These are phyloP conservation scores for Lecanicillium sp. DNA, from an alignment of 2,329 filamentous ascomycete genomes.

Conservation along the genomic window DNA sequence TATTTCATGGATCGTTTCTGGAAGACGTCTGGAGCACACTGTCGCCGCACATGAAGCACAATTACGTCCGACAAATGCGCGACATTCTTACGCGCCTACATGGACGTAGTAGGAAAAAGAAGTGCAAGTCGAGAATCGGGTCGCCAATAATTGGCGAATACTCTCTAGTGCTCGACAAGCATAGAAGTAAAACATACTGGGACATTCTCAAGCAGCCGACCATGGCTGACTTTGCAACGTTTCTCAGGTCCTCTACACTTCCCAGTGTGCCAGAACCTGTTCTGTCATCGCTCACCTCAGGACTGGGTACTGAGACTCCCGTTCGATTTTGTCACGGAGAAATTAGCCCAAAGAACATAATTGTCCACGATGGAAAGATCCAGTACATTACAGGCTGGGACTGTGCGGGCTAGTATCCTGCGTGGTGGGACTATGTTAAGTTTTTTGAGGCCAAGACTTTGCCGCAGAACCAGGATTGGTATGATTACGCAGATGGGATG, in stretches of 20 bases:
- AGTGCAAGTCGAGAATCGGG: conserved; percentile 11
- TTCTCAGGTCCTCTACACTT: conserved; percentile 18
- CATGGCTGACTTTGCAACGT: conserved; percentile 15
- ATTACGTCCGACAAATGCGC: conserved; percentile 18
- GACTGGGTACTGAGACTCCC: conserved; percentile 2
- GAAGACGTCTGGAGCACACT: conserved; percentile 20
- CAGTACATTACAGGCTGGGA: conserved; percentile 21
- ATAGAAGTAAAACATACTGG: conserved; percentile 19
- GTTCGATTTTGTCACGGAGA: conserved; percentile 18
- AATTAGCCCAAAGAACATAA: conserved; percentile 20
- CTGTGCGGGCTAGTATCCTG: conserved; percentile 22
- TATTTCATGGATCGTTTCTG: conserved; percentile 16
- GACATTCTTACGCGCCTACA: conserved; percentile 17
- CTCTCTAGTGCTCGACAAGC: conserved; percentile 19
- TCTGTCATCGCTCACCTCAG: too few relatives aligned
- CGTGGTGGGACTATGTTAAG: conserved; percentile 26
- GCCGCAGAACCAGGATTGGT: conserved; percentile 21
- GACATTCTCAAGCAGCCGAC: conserved; percentile 14
- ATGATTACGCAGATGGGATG: conserved; percentile 20
- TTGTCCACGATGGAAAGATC: conserved; percentile 17
- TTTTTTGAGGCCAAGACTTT: conserved; percentile 23
- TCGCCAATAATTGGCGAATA: conserved; percentile 12
- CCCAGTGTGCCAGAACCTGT: conserved; percentile 10
- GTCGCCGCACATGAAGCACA: conserved; percentile 13
- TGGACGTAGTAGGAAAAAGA: too few relatives aligned